These are phyloP conservation scores for Botrytis aclada DNA, from an alignment of 2,329 filamentous ascomycete species.

Conservation along the genomic window DNA sequence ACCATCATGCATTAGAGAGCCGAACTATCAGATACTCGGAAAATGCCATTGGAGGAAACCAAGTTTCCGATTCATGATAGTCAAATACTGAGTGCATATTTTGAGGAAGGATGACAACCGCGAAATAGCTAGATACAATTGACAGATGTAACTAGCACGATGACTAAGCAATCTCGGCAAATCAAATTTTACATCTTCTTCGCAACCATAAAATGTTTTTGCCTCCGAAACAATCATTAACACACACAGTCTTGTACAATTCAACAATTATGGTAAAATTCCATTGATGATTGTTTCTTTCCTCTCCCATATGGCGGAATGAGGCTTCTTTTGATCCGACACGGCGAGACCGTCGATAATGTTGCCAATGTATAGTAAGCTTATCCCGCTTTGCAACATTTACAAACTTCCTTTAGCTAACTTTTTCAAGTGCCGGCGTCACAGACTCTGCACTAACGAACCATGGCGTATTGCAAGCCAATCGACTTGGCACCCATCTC, in stretches of 20 bases:
- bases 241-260: neutral
- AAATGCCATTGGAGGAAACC: neutral
- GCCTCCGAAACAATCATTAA: neutral
- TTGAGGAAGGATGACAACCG: neutral
- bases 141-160: neutral
- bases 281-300: constrained; percentile 25
- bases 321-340: constrained; percentile 74
- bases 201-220: neutral
- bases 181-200: neutral
- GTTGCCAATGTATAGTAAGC: constrained; percentile 71
- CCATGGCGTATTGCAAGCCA: constrained; percentile 78
- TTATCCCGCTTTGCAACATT: constrained; percentile 18
- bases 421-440: constrained; percentile 62
- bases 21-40: neutral
- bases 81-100: neutral
- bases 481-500: constrained; percentile 65
- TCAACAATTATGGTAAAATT: constrained; percentile 25
- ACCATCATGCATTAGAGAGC: neutral
- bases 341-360: constrained; percentile 90
- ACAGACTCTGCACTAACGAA: constrained; percentile 78
- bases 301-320: constrained; percentile 41
- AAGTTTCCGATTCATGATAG: neutral
- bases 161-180: constrained; percentile 5
- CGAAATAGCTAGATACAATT: neutral
- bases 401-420: constrained; percentile 18